Evolutionary conservation across 306 rosid genomes (phyloP).

Genomic region (Alnus glutinosa): DNA sequence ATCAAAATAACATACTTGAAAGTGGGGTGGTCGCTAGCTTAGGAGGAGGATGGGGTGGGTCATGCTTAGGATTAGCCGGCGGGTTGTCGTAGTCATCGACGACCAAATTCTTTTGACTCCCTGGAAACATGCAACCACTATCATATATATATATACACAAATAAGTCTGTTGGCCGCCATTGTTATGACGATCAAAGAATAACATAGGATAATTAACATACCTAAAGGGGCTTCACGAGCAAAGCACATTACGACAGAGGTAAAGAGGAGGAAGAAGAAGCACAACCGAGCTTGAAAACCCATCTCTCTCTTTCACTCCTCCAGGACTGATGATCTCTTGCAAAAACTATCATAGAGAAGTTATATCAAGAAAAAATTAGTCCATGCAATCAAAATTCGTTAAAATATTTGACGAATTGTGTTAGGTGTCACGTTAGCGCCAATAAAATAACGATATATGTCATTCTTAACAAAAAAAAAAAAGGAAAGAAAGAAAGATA

Average conservation of each 20-base stretch:
- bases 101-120: not conserved
- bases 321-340: not conserved
- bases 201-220: not conserved
- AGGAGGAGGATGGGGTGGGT: not conserved
- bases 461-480: too few relatives aligned
- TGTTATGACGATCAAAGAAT: not conserved
- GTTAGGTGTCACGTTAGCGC: too few relatives aligned
- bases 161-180: not conserved
- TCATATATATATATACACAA: too few relatives aligned
- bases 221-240: constrained; percentile 2
- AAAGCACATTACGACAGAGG: not conserved
- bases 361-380: too few relatives aligned
- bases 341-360: not conserved
- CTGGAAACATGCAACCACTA: not conserved
- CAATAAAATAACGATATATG: too few relatives aligned
- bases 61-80: constrained; percentile 18
- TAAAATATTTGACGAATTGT: too few relatives aligned
- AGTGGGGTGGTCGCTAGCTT: not conserved
- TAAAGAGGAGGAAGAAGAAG: not conserved
- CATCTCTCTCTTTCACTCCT: not conserved
- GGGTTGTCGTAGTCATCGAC: constrained; percentile 9
- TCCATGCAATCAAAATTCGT: too few relatives aligned
- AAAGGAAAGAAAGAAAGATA: too few relatives aligned
- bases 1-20: not conserved
- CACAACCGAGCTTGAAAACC: not conserved